Conservation (phyloP, 164 flowering plant species). For the Umbellularia californica region DNA sequence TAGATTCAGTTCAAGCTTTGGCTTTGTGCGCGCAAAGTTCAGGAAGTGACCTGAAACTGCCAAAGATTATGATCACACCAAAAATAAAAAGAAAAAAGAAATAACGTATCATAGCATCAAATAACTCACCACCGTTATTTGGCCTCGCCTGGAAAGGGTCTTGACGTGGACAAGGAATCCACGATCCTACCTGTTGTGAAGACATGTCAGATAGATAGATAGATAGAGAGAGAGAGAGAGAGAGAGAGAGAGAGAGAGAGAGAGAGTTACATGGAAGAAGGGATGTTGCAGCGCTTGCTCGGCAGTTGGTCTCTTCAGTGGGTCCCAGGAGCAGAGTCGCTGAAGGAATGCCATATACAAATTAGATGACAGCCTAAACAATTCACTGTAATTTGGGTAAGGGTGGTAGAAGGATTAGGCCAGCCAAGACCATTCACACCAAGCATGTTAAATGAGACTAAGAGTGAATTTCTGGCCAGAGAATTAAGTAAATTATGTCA, state of each 20-base stretch:
- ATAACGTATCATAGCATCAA: not conserved
- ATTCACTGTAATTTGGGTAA: not conserved
- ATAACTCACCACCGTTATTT: slow-evolving; percentile 35
- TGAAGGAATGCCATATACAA: slow-evolving; percentile 9
- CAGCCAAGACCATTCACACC: not conserved
- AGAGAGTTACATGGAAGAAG: slow-evolving; percentile 60
- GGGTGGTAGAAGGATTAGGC: not conserved
- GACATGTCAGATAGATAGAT: slow-evolving; percentile 14
- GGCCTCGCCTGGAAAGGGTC: slow-evolving; percentile 48
- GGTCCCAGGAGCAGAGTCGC: slow-evolving; percentile 83
- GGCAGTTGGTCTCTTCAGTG: slow-evolving; percentile 73
- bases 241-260: not conserved
- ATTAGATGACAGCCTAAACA: not conserved
- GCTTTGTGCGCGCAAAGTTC: slow-evolving; percentile 37
- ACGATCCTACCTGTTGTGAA: slow-evolving; percentile 38
- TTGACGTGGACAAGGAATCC: slow-evolving; percentile 46
- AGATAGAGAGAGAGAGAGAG: not conserved
- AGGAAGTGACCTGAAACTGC: not conserved
- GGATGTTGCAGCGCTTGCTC: slow-evolving; percentile 75
- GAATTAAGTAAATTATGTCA: no score
- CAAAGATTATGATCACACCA: not conserved
- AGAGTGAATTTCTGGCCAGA: not conserved
- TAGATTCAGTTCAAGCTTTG: slow-evolving; percentile 83
- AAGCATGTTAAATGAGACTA: not conserved
- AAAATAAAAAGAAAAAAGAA: not conserved